phyloP scores from a whole-genome alignment of 768 basidiomycete species.

The Suillus alpinus region DNA sequence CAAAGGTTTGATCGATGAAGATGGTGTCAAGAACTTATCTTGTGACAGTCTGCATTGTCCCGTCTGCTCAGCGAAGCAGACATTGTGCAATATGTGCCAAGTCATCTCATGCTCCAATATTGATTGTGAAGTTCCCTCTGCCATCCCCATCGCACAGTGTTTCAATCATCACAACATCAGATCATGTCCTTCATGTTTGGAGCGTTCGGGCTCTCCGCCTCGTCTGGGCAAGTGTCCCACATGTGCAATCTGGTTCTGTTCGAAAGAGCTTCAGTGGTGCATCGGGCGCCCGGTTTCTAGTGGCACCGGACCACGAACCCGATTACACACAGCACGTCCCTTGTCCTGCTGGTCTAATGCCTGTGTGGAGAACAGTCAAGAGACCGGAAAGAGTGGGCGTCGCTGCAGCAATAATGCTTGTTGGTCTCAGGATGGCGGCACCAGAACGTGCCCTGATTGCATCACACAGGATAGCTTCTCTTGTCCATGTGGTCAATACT shows the following conservation, averaged over 20 bases:
- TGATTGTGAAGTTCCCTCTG: neutral
- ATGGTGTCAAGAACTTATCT: neutral
- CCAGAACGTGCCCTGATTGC: conserved; percentile 1
- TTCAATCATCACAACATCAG: neutral
- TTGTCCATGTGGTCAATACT: neutral
- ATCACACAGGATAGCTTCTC: neutral
- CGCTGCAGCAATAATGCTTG: neutral
- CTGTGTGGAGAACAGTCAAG: neutral
- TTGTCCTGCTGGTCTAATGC: neutral
- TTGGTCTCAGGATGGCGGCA: neutral
- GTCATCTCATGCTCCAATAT: neutral
- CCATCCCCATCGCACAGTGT: neutral
- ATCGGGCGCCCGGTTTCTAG: neutral
- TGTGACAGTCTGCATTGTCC: neutral
- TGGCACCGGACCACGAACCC: neutral
- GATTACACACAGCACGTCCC: neutral
- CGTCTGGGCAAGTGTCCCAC: neutral
- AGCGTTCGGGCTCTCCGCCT: neutral
- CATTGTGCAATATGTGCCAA: neutral
- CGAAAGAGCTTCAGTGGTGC: neutral
- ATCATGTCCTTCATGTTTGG: neutral
- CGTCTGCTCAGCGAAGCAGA: neutral
- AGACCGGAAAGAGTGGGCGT: neutral
- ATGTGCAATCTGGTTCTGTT: neutral
- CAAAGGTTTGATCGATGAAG: neutral